Evolutionary conservation across 208 protist species (phyloP), one percentile per base, ranked within the genome.

Genomic region (Trypanosoma mega): DNA sequence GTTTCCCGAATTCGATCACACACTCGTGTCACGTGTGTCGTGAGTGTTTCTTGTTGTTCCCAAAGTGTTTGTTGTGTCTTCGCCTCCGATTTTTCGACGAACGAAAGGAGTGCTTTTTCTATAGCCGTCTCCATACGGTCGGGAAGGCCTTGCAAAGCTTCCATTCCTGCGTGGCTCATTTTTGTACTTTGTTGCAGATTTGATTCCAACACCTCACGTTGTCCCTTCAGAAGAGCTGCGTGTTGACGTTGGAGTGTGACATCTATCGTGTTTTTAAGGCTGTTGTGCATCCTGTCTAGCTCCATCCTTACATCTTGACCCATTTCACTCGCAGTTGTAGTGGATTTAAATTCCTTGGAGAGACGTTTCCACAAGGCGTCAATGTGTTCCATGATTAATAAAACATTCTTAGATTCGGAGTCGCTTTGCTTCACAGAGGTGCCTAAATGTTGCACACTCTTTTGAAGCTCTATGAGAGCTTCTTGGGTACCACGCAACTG

Each of bases 61-160:
- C 37, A 34, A 16, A 68, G 27, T 33, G 37, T 23, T 6, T 37
- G 29, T 24, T 18, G 21, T 5, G 44, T 68, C 31, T 46, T 45
- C 16, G 51, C 52, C 29, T 68, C 23, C 6, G 29, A 46, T 11
- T 41, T 2, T 31, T 61, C 23, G 27, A 14, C 56, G 5, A 69
- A 59, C 24, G 34, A 43, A 14, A 24, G 20, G 1, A 69, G 34
- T 1, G 63, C 63, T 18, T 62, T 69, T 37, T 69, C 63, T 54
- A 69, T 62, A 20, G 53, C 63, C 29, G 5, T 54, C 23, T 69
- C 46, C 53, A 69, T 60, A 33, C 45, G 43, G 18, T 62, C 5
- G 27, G 52, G 63, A 33, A 69, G 46, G 29, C 62, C 63, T 18
- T 52, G 44, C 20, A 69, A 16, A n/a, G 27, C 20, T 14, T 49